Percentiles rank a stretch among this genome's conserved stretches.
Conservation (phyloP, 202 grass and related monocot species). For the Schoenoplectus triqueter region DNA sequence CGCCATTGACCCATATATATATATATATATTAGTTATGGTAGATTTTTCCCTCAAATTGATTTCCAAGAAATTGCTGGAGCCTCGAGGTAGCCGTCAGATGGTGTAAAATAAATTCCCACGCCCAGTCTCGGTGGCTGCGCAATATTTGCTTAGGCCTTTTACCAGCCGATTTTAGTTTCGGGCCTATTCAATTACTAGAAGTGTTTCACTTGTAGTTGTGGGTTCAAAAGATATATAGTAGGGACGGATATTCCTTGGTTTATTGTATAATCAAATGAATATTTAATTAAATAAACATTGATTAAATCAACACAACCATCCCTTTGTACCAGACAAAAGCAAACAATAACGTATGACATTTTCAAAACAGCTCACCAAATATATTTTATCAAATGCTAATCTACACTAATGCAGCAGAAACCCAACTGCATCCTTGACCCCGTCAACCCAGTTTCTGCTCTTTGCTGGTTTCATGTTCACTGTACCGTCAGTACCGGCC, state of each 20-base stretch:
- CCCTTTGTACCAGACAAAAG: not conserved
- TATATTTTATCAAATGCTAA: not conserved
- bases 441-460: slow-evolving; percentile 45
- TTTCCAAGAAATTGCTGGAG: no score
- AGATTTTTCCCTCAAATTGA: no score
- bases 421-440: slow-evolving; percentile 50
- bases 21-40: no score
- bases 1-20: no score
- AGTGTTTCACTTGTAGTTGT: no score
- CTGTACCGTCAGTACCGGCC: slow-evolving; percentile 68
- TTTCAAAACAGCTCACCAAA: slow-evolving; percentile 22
- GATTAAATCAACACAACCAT: slow-evolving; percentile 15
- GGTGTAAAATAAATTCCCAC: no score
- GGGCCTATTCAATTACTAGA: no score
- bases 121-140: no score
- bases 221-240: no score
- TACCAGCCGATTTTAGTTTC: no score
- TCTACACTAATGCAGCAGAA: slow-evolving; percentile 56
- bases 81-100: no score
- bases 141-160: no score
- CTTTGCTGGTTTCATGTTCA: slow-evolving; percentile 37
- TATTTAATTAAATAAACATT: slow-evolving; percentile 19
- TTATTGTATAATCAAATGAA: slow-evolving; percentile 14
- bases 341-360: not conserved
- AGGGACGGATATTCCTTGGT: not conserved